Percentiles rank a stretch among this genome's conserved stretches.
Conservation (phyloP, 2,329 filamentous ascomycete species). For the Xylaria sp. region DNA sequence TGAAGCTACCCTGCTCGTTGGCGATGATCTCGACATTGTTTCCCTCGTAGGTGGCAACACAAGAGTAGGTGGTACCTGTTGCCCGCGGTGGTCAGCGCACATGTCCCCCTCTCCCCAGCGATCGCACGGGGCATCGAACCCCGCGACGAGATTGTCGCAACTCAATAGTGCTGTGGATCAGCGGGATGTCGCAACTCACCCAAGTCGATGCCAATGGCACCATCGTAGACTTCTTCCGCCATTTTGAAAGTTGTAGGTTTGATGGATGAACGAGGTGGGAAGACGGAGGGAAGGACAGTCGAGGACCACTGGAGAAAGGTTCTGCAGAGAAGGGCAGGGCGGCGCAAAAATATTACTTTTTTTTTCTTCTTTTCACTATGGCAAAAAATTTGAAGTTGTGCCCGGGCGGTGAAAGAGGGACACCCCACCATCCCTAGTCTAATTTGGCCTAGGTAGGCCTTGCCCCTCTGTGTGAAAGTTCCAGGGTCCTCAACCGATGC, state of each 20-base stretch:
- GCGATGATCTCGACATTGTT: conserved; percentile 99
- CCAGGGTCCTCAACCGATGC: neutral
- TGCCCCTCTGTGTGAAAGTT: neutral
- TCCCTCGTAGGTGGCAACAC: conserved; percentile 98
- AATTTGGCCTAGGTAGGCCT: neutral
- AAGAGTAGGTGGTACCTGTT: conserved; percentile 98
- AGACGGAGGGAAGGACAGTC: conserved; percentile 16
- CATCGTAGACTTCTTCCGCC: conserved; percentile 98
- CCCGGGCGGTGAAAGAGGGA: neutral
- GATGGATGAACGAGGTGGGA: conserved; percentile 19
- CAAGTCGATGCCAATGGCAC: conserved; percentile 99
- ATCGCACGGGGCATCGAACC: neutral
- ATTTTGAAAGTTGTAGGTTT: conserved; percentile 54
- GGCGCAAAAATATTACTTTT: conserved; percentile 6
- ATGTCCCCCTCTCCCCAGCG: conserved; percentile 4
- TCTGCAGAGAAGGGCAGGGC: conserved; percentile 10
- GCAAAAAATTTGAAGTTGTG: neutral
- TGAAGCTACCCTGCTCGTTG: conserved; percentile 99
- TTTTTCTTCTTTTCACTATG: conserved; percentile 4
- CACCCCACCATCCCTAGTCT: neutral
- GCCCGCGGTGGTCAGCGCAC: conserved; percentile 27
- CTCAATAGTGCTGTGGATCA: neutral
- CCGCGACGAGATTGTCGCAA: neutral
- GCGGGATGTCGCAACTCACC: conserved; percentile 60
- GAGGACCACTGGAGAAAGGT: neutral